Evolutionary conservation across 257 asterid species (phyloP).

Genomic region (Solanum ossicruentum): DNA sequence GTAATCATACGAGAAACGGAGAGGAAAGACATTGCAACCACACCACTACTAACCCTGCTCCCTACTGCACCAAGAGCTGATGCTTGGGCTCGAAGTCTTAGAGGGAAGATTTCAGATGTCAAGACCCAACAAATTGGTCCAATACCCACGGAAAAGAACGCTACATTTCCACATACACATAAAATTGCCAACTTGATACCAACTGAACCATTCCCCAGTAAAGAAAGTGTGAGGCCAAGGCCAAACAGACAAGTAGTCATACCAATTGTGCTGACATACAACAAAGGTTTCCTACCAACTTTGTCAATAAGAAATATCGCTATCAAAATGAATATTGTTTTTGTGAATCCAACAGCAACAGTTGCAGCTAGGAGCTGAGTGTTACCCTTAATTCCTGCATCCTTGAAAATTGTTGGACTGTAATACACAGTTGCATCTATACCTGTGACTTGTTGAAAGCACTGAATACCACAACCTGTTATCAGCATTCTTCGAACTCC

Average conservation of each 20-base stretch:
- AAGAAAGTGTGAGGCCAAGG: slow-evolving; percentile 31
- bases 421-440: slow-evolving; percentile 61
- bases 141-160: slow-evolving; percentile 61
- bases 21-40: slow-evolving; percentile 56
- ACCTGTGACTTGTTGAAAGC: slow-evolving; percentile 51
- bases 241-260: slow-evolving; percentile 41
- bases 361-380: slow-evolving; percentile 41
- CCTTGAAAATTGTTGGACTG: slow-evolving; percentile 41
- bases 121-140: slow-evolving; percentile 71
- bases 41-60: slow-evolving; percentile 48
- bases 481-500: slow-evolving; percentile 44
- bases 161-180: slow-evolving; percentile 52
- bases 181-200: slow-evolving; percentile 25
- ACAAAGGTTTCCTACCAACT: slow-evolving; percentile 49
- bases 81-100: slow-evolving; percentile 53
- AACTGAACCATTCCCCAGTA: slow-evolving; percentile 1
- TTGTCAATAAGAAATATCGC: slow-evolving; percentile 48
- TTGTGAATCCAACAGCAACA: slow-evolving; percentile 53
- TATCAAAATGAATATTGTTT: slow-evolving; percentile 35
- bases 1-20: slow-evolving; percentile 34
- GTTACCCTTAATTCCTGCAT: slow-evolving; percentile 38
- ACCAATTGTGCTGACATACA: slow-evolving; percentile 46
- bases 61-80: slow-evolving; percentile 52
- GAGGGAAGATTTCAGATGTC: slow-evolving; percentile 51
- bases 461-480: slow-evolving; percentile 55